Conservation (phyloP, 1,139 yeast genomes). For the Yamadazyma blattariae region DNA sequence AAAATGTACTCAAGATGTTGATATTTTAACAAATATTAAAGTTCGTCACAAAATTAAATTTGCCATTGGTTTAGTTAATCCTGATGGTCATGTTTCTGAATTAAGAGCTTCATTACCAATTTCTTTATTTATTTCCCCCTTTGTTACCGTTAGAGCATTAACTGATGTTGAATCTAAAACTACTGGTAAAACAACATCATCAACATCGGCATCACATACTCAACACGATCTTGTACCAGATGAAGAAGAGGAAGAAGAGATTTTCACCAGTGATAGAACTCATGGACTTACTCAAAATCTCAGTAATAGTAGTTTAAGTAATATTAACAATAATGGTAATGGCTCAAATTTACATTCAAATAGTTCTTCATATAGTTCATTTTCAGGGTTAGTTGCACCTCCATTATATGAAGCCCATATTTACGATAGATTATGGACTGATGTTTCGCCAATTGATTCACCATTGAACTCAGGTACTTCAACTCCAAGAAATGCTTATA, state of each 20-base stretch:
- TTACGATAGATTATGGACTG: slow-evolving; percentile 82
- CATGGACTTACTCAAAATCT: too few species aligned
- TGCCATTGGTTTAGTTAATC: slow-evolving; percentile 61
- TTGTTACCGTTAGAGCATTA: slow-evolving; percentile 65
- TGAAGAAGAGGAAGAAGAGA: slow-evolving; percentile 25
- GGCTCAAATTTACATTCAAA: slow-evolving; percentile 19
- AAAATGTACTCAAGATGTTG: slow-evolving; percentile 83
- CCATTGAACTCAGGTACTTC: slow-evolving; percentile 53
- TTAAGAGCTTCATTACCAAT: slow-evolving; percentile 74
- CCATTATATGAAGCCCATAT: slow-evolving; percentile 85
- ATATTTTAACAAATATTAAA: slow-evolving; percentile 55
- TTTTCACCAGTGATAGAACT: slow-evolving; percentile 29
- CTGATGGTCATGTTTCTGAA: slow-evolving; percentile 77
- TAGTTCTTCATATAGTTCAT: slow-evolving; percentile 30
- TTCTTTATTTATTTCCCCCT: slow-evolving; percentile 72
- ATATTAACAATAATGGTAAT: too few species aligned
- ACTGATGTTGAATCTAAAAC: slow-evolving; percentile 19
- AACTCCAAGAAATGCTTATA: slow-evolving; percentile 34
- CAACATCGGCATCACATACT: not conserved
- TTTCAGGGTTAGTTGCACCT: slow-evolving; percentile 68
- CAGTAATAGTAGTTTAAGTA: slow-evolving; percentile 30
- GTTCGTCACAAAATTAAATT: slow-evolving; percentile 71
- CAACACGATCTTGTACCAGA: slow-evolving; percentile 5
- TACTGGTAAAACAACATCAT: not conserved
- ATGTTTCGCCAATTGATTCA: slow-evolving; percentile 56